Percentiles rank a stretch among this genome's conserved stretches.
phyloP scores from a whole-genome alignment of 345 rosid genomes.

The Ceriops tagal region DNA sequence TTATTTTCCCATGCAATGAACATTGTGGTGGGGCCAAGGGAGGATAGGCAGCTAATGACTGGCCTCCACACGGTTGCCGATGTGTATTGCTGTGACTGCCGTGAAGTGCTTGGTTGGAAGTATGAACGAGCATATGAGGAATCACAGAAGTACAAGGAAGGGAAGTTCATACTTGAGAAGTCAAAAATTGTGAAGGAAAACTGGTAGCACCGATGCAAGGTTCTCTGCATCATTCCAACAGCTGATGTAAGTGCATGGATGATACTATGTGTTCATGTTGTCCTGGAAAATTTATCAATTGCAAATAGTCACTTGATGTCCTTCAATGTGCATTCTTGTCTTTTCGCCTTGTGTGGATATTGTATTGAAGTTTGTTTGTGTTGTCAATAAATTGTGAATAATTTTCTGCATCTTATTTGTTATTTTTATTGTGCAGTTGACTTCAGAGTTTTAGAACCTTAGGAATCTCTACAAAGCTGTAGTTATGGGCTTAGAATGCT shows the following conservation, averaged over 20 bases:
- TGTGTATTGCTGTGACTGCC: conserved; percentile 21
- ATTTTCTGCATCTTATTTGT: conserved; percentile 4
- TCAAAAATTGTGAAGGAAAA: conserved; percentile 31
- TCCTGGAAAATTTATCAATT: conserved; percentile 16
- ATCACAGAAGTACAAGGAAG: conserved; percentile 29
- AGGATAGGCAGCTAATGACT: conserved; percentile 23
- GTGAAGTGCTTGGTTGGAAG: conserved; percentile 25
- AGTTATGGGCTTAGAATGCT: neutral
- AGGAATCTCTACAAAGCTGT: neutral
- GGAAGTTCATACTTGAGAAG: conserved; percentile 25
- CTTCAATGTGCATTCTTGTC: conserved; percentile 17
- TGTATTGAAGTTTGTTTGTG: conserved; percentile 19
- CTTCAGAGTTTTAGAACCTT: conserved; percentile 1
- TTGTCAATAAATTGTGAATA: conserved; percentile 29
- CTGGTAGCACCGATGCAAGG: conserved; percentile 17
- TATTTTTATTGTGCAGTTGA: neutral
- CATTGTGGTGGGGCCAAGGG: conserved; percentile 14
- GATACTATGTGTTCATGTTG: conserved; percentile 22
- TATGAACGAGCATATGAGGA: conserved; percentile 29
- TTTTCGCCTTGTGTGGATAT: conserved; percentile 21
- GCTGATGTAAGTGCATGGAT: conserved; percentile 19
- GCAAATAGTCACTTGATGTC: conserved; percentile 17
- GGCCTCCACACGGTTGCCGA: conserved; percentile 27
- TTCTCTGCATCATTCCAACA: conserved; percentile 19
- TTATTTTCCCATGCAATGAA: conserved; percentile 24